Percentiles rank a stretch among this genome's conserved stretches.
Conservation (phyloP, 495 filamentous ascomycete genomes). For the Tetracladium setigerum region DNA sequence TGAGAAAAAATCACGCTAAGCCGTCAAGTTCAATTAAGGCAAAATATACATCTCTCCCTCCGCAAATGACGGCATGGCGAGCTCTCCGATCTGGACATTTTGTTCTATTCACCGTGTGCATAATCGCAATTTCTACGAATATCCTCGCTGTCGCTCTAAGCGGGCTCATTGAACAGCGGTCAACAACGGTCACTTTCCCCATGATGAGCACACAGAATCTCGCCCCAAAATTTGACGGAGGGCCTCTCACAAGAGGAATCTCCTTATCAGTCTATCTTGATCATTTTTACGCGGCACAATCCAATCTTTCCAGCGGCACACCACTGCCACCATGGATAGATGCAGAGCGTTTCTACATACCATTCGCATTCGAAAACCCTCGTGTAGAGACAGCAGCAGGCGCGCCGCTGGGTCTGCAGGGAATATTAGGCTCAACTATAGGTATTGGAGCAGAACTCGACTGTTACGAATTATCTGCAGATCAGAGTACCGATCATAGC, state of each 20-base stretch:
- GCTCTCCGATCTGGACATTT: slow-evolving; percentile 31
- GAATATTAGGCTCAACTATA: slow-evolving; percentile 11
- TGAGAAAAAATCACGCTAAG: slow-evolving; percentile 24
- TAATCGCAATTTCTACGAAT: slow-evolving; percentile 30
- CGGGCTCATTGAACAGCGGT: slow-evolving; percentile 25
- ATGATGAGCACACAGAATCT: not conserved
- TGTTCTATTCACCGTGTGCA: slow-evolving; percentile 27
- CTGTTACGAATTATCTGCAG: slow-evolving; percentile 4
- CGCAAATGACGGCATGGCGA: slow-evolving; percentile 31
- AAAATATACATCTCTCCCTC: slow-evolving; percentile 36
- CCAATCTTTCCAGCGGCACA: slow-evolving; percentile 25
- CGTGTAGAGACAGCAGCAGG: not conserved
- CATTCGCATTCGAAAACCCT: slow-evolving; percentile 19
- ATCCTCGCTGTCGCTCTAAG: slow-evolving; percentile 29
- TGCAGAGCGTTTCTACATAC: slow-evolving; percentile 24
- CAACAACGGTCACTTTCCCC: not conserved
- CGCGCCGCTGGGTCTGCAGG: not conserved
- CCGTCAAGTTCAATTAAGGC: slow-evolving; percentile 24
- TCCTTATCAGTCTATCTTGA: slow-evolving; percentile 6
- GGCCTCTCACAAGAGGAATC: not conserved
- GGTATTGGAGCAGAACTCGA: slow-evolving; percentile 19
- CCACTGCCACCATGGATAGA: slow-evolving; percentile 31
- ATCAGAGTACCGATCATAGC: not conserved
- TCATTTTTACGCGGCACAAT: slow-evolving; percentile 23
- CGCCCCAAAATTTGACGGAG: slow-evolving; percentile 1